Percentiles rank a stretch among this genome's conserved stretches.
These are phyloP conservation scores for Kodamaea jinghongensis DNA, from an alignment of 805 yeast species.

Conservation along the genomic window DNA sequence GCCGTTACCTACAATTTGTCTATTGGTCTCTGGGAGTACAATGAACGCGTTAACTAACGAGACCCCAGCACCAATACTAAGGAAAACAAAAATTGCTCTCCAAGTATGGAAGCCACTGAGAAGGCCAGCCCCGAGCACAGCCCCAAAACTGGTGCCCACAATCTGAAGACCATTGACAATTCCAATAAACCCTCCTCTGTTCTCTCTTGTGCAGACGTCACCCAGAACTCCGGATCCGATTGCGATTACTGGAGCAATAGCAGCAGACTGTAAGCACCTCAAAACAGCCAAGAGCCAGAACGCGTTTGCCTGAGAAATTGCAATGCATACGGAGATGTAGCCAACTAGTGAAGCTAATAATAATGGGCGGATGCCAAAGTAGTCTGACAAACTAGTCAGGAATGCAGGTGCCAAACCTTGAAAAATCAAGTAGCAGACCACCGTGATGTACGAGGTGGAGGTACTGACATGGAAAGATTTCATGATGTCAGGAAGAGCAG, in stretches of 20 bases:
- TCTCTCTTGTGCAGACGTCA: conserved; percentile 62
- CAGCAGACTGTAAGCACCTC: conserved; percentile 73
- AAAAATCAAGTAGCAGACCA: conserved; percentile 70
- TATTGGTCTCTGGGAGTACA: conserved; percentile 69
- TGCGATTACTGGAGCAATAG: conserved; percentile 74
- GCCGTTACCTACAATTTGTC: conserved; percentile 75
- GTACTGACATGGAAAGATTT: conserved; percentile 52
- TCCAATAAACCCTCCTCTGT: conserved; percentile 73
- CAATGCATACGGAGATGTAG: conserved; percentile 62
- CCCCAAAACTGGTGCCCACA: conserved; percentile 76
- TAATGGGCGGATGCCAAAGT: conserved; percentile 69
- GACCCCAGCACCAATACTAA: conserved; percentile 60
- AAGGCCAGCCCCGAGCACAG: conserved; percentile 55
- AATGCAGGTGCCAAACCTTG: conserved; percentile 78
- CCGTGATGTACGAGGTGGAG: conserved; percentile 62
- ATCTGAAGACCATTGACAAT: conserved; percentile 60
- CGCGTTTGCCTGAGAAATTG: conserved; percentile 55
- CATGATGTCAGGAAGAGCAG: conserved; percentile 63
- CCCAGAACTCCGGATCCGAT: conserved; percentile 70
- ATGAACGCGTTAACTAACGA: conserved; percentile 24
- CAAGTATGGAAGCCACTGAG: conserved; percentile 42
- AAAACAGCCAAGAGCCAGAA: conserved; percentile 62
- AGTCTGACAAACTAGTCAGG: conserved; percentile 67
- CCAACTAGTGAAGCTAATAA: conserved; percentile 51
- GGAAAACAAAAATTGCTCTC: conserved; percentile 75